Percentiles rank a stretch among this genome's conserved stretches.
phyloP scores from a whole-genome alignment of 108 stramenopile genomes.

The Nitzschia palea region DNA sequence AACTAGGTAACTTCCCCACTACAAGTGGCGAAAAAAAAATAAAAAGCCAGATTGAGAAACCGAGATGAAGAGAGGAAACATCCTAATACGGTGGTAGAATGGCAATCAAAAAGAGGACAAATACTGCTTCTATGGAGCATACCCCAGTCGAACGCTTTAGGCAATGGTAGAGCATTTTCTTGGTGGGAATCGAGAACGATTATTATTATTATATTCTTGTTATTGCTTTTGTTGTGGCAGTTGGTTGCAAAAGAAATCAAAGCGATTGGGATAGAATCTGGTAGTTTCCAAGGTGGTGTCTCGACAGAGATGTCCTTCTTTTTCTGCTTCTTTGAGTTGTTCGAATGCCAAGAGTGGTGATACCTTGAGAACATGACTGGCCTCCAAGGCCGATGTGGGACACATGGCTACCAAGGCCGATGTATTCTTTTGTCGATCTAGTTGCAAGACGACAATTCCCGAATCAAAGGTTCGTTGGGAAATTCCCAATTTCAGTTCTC shows the following conservation, averaged over 20 bases:
- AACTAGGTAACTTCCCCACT: too few species aligned
- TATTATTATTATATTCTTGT: too few species aligned
- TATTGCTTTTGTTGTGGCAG: too few species aligned
- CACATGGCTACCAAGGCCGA: constrained; percentile 25
- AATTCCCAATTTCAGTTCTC: constrained; percentile 74
- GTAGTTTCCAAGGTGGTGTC: constrained; percentile 82
- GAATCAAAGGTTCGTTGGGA: constrained; percentile 75
- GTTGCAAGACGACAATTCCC: constrained; percentile 89
- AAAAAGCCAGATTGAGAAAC: too few species aligned
- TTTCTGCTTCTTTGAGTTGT: constrained; percentile 81
- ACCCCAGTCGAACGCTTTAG: too few species aligned
- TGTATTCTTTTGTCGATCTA: constrained; percentile 40
- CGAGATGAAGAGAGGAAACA: too few species aligned
- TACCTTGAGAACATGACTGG: constrained; percentile 55
- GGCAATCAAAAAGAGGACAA: too few species aligned
- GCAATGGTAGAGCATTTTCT: too few species aligned
- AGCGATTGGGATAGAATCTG: constrained; percentile 55
- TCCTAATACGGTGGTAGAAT: too few species aligned
- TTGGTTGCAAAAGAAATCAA: constrained; percentile 1
- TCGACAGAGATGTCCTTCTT: constrained; percentile 74
- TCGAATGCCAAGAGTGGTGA: constrained; percentile 82
- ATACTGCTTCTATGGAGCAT: too few species aligned
- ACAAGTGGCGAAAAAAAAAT: too few species aligned
- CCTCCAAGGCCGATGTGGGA: constrained; percentile 60
- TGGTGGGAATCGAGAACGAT: too few species aligned